phyloP scores from a whole-genome alignment of 441 rosid species.

The Viola pubescens region DNA sequence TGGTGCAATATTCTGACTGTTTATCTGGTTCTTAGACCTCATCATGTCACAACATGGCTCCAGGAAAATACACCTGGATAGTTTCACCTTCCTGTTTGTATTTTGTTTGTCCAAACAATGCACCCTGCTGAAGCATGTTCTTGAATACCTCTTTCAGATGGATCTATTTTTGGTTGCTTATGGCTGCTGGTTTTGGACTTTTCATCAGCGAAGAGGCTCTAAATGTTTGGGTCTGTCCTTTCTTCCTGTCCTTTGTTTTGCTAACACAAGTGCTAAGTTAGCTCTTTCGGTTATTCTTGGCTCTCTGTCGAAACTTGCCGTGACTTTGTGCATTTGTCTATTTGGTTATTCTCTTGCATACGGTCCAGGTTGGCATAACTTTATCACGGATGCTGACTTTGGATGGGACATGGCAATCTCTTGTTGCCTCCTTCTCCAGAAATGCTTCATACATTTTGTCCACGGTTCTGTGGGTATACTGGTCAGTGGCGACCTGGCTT shows the following conservation, averaged over 20 bases:
- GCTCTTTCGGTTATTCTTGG: constrained; percentile 1
- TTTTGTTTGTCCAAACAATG: constrained; percentile 1
- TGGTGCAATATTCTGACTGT: background rate
- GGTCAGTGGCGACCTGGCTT: constrained; percentile 35
- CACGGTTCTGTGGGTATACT: constrained; percentile 74
- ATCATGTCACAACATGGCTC: background rate
- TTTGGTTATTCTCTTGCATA: constrained; percentile 7
- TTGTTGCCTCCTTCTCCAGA: constrained; percentile 55
- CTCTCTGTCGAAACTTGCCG: background rate
- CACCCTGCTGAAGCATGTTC: constrained; percentile 11
- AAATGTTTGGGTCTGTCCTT: constrained; percentile 89
- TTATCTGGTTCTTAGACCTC: background rate
- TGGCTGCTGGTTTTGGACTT: constrained; percentile 89
- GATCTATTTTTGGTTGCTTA: constrained; percentile 87
- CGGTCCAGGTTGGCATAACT: constrained; percentile 62
- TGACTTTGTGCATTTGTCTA: background rate
- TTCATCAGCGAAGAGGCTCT: constrained; percentile 88
- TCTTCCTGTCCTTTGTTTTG: constrained; percentile 45
- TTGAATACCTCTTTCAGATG: constrained; percentile 40
- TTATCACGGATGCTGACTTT: constrained; percentile 61
- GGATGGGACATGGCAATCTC: constrained; percentile 77
- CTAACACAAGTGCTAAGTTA: constrained; percentile 18
- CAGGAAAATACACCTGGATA: constrained; percentile 3
- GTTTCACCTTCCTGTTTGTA: constrained; percentile 1
- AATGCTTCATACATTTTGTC: constrained; percentile 55